Conservation (phyloP, 2,329 filamentous ascomycete genomes). For the Aurifilum marmelostoma region DNA sequence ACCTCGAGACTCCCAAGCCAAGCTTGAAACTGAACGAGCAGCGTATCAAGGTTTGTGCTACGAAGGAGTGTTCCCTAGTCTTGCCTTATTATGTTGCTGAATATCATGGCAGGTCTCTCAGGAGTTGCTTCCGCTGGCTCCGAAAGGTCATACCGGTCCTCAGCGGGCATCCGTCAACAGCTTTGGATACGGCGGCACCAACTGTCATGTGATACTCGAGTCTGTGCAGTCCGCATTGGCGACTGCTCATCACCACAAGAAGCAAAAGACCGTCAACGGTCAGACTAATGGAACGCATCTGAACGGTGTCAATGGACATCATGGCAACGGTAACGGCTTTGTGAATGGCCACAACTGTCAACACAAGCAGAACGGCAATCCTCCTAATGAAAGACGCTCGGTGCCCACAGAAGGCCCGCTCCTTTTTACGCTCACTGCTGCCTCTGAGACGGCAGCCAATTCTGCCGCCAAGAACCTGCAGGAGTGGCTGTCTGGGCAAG, state of each 20-base stretch:
- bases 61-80: too few relatives aligned
- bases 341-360: neutral
- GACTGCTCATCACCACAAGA: neutral
- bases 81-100: neutral
- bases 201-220: slow-evolving; percentile 14
- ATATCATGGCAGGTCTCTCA: neutral
- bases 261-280: neutral
- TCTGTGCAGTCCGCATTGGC: slow-evolving; percentile 8
- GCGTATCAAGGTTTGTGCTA: neutral
- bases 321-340: neutral
- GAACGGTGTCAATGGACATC: neutral
- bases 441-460: slow-evolving; percentile 8
- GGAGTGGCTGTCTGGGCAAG: neutral
- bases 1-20: slow-evolving; percentile 36
- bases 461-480: slow-evolving; percentile 5
- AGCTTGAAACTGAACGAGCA: slow-evolving; percentile 7
- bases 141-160: slow-evolving; percentile 4
- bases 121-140: slow-evolving; percentile 2
- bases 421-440: slow-evolving; percentile 9
- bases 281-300: neutral
- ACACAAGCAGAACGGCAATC: neutral
- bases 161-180: slow-evolving; percentile 24
- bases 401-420: neutral
- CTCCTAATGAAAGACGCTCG: neutral
- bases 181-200: slow-evolving; percentile 32